A percentile compares a stretch with the other conserved stretches of the same genome.
phyloP scores from a whole-genome alignment of 345 rosid genomes.

The Limnanthes douglasii region DNA sequence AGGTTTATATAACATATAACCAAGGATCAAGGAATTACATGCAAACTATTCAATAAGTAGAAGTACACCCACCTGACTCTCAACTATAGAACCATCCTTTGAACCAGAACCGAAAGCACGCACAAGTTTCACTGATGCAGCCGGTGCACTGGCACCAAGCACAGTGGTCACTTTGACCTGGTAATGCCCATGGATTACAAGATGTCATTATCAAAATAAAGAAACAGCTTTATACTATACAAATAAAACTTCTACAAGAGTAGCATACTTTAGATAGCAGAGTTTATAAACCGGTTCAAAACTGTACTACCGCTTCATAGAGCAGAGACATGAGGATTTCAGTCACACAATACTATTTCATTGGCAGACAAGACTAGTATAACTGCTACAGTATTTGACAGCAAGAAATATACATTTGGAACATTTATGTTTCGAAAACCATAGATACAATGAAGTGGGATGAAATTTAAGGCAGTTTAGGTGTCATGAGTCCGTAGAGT shows the following conservation, averaged over 20 bases:
- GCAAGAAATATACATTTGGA: no score
- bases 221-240: no score
- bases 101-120: constrained; percentile 31
- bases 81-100: constrained; percentile 41
- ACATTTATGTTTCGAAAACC: no score
- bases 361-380: background rate
- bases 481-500: no score
- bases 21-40: background rate
- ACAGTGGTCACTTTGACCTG: constrained; percentile 86
- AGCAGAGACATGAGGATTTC: no score
- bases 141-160: constrained; percentile 74
- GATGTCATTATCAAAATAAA: background rate
- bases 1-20: constrained; percentile 6
- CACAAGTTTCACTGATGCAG: constrained; percentile 58
- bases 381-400: background rate
- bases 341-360: no score
- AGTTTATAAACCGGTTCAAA: no score
- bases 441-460: no score
- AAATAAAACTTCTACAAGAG: no score
- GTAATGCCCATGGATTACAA: constrained; percentile 5
- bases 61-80: constrained; percentile 38
- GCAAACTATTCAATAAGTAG: constrained; percentile 1
- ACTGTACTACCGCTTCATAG: no score
- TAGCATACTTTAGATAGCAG: no score
- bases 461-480: no score